Conservation (phyloP, 2,329 filamentous ascomycete genomes). For the Aurifilum marmelostoma region DNA sequence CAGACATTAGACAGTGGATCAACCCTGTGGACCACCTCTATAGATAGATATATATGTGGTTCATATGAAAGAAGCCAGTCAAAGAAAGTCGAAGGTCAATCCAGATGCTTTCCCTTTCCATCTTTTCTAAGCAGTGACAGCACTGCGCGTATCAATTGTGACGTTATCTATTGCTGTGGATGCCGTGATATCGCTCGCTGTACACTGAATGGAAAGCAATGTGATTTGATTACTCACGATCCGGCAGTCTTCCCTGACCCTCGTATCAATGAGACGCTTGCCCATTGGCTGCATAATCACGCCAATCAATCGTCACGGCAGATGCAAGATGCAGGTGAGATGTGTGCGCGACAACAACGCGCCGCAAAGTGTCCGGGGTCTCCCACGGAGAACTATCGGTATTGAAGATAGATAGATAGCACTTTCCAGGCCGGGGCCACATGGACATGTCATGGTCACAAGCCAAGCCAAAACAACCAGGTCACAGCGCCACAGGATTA, state of each 20-base stretch:
- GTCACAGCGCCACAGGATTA: background rate
- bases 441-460: background rate
- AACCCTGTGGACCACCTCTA: no score
- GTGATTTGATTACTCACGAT: background rate
- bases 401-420: background rate
- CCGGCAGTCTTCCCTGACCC: background rate
- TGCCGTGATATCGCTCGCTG: background rate
- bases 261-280: background rate
- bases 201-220: background rate
- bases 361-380: background rate
- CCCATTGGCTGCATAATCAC: background rate
- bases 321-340: background rate
- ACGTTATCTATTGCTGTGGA: background rate
- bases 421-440: background rate
- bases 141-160: background rate
- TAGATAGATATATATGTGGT: background rate
- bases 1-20: background rate
- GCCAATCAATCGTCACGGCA: background rate
- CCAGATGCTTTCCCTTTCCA: background rate
- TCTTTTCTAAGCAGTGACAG: background rate
- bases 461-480: background rate
- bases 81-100: background rate
- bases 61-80: background rate
- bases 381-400: constrained; percentile 7
- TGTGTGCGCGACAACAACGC: background rate